Evolutionary conservation across 805 yeast genomes (phyloP), one percentile per base, ranked within the genome.

Genomic region (Teunomyces barrocoloradensis): DNA sequence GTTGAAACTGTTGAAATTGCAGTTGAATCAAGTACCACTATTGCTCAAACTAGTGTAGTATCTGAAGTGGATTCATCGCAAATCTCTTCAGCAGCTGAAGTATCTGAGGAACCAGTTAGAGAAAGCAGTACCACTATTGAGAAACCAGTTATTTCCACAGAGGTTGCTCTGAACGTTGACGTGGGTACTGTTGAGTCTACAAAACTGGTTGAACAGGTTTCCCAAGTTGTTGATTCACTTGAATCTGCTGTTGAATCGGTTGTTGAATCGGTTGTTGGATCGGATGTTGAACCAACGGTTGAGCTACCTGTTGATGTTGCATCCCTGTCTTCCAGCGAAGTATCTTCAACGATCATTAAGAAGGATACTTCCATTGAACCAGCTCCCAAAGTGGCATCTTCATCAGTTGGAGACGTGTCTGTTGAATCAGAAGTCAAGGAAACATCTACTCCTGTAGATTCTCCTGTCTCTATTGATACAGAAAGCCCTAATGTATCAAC

Each of bases 231-330:
- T 5, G 47, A 36, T 9, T 17, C n/a, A 11, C 18, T 30, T 15
- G 46, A 34, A 12, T 33, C 44, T 30, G 25, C 43, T 20, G 51
- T 36, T 12, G 44, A 38, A 36, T 36, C 47, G 35, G 40, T 43
- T 13, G 44, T 20, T n/a, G 49, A 37, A n/a, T 7, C 42, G 30
- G 29, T 29, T 32, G 34, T 38, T 36, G 42, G 34, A 20, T 10
- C 39, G 13, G 21, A 5, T 12, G 36, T 9, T 25, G 27, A 25
- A 25, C 27, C 27, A 25, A 23, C 9, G 6, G 41, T 20, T 37
- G 41, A 37, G 10, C 41, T 18, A 37, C 17, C 20, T 7, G 42
- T 38, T 38, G 42, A 38, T 21, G 17, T 20, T 1, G 6, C 11
- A 25, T 25, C 27, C 11, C 27, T 25, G 27, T 25, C 27, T 7